Base-by-base conservation (phyloP, 2,329 filamentous ascomycete species). In the Penicillium sp. region DNA sequence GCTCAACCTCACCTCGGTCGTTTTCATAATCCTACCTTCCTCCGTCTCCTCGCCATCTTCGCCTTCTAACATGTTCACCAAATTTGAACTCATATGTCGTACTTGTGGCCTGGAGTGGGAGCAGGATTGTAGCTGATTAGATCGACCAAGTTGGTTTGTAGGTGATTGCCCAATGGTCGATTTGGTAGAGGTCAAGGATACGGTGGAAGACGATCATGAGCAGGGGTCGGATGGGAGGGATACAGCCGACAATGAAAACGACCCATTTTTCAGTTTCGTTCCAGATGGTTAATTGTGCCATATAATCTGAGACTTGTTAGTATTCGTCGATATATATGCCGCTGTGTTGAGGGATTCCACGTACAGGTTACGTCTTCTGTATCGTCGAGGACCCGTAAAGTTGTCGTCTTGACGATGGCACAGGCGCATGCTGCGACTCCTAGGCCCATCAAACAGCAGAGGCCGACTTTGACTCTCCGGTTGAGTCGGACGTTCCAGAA, bases 401-500 rank as follows among this genome's bases (percentile, higher is more conserved):
- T 48, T 12, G 53, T 52, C 1, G 57, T 66, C 37, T 65, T 66
- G 5, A 58, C 49, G 14, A 61, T 56, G 2, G 63, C 54, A 25
- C 60, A 67, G 20, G 53, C 61, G 4, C 59, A 59, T 3, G 64
- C 64, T 27, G 59, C 45, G 14, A 64, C 37, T 15, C 67, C 68
- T 20, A 67, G 44, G 12, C 64, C 66, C 66, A 69, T 69, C 27
- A 70, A 53, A 2, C 56, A 25, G 46, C 64, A 67, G 22, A 69
- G 61, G 6, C 65, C 68, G 15, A 67, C 50, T 49, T 65, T 67
- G 4, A 62, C 62, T 15, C 51, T 35, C 2, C 55, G 35, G 3
- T 58, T 49, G 23, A 63, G 54, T 31, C 63, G 63, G 23, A 69
- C 58, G 3, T 59, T 60, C 54, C 58, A 61, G 27, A 68, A 62